Conservation (phyloP, 169 alveolate species). For the Plasmodium knowlesi region DNA sequence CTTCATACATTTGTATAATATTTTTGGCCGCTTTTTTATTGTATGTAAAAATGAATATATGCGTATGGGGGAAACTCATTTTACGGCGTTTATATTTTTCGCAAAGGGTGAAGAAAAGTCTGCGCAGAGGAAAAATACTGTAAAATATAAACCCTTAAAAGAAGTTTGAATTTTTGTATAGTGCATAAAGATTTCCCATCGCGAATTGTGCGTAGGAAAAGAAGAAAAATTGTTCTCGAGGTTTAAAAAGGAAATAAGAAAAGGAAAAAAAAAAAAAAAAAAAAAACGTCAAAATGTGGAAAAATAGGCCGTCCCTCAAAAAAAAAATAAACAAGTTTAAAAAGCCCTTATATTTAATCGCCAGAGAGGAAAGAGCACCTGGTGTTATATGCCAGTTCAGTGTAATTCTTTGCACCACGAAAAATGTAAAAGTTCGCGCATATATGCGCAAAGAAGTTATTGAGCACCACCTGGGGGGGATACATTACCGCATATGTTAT, state of each 20-base stretch:
- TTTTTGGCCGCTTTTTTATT: background rate
- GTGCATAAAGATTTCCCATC: background rate
- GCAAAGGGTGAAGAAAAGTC: background rate
- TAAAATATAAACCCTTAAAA: background rate
- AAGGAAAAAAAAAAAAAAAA: background rate
- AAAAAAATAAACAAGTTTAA: background rate
- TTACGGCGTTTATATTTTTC: background rate
- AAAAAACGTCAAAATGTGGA: background rate
- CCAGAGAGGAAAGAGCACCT: conserved; percentile 13
- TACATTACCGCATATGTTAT: background rate
- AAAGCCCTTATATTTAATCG: background rate
- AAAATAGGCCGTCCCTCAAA: background rate
- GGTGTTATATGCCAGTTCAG: background rate
- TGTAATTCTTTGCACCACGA: background rate
- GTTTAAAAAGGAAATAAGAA: background rate
- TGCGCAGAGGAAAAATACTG: background rate
- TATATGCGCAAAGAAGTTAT: background rate
- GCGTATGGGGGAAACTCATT: background rate
- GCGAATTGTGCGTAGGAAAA: background rate
- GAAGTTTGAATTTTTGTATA: background rate
- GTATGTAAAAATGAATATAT: background rate
- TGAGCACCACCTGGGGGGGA: background rate
- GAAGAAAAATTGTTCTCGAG: background rate
- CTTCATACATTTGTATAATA: background rate
- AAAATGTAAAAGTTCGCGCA: background rate